These are phyloP conservation scores for Aspergillus neotritici DNA, from an alignment of 2,329 filamentous ascomycete genomes.

Conservation along the genomic window DNA sequence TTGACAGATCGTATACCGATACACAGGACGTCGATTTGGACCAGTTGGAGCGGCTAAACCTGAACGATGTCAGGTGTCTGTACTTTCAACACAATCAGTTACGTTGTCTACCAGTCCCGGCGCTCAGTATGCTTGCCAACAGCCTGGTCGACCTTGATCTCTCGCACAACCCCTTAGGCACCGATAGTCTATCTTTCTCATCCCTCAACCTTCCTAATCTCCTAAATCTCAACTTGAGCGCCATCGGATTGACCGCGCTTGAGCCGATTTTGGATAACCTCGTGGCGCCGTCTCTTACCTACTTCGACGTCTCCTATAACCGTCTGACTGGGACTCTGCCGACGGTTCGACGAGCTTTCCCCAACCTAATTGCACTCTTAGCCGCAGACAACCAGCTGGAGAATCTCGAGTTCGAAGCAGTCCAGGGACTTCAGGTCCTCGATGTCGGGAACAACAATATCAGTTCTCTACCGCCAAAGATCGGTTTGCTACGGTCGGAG, in stretches of 20 bases:
- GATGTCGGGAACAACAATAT: conserved; percentile 85
- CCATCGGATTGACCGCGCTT: conserved; percentile 68
- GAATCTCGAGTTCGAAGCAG: conserved; percentile 65
- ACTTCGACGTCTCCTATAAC: conserved; percentile 77
- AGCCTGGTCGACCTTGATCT: conserved; percentile 68
- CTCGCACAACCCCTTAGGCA: conserved; percentile 66
- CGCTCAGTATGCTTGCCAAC: conserved; percentile 64
- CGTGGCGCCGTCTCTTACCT: conserved; percentile 67
- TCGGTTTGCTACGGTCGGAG: conserved; percentile 68
- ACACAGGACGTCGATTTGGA: conserved; percentile 50
- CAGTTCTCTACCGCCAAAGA: conserved; percentile 67
- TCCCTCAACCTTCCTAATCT: conserved; percentile 66
- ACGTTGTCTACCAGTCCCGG: conserved; percentile 58
- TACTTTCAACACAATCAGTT: conserved; percentile 75
- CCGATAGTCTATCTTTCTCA: conserved; percentile 60
- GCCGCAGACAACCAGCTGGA: conserved; percentile 74
- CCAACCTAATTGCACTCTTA: conserved; percentile 63
- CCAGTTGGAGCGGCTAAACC: conserved; percentile 41
- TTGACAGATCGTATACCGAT: conserved; percentile 66
- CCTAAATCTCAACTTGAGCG: conserved; percentile 68
- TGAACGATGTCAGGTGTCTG: conserved; percentile 50
- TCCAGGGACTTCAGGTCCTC: conserved; percentile 68
- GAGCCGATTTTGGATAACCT: conserved; percentile 61
- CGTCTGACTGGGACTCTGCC: conserved; percentile 66
- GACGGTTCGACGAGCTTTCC: conserved; percentile 60